These are phyloP conservation scores for Bipolaris sorokiniana DNA, from an alignment of 2,329 filamentous ascomycete genomes.

Conservation along the genomic window DNA sequence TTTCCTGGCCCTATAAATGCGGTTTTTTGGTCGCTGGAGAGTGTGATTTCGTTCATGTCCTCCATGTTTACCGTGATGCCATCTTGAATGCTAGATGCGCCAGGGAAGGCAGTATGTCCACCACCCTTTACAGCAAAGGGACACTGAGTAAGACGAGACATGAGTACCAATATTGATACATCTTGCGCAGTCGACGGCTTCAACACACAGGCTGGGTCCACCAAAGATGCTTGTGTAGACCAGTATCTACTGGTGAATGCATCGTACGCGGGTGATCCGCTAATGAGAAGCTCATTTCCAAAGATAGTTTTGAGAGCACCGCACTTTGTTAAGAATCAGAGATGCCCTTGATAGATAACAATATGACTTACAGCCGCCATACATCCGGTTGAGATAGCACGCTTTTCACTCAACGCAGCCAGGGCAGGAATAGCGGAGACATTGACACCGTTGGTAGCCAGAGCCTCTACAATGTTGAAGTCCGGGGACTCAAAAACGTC, in stretches of 20 bases:
- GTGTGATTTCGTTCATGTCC: constrained; percentile 34
- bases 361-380: constrained; percentile 27
- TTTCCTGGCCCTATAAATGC: constrained; percentile 42
- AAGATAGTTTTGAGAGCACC: constrained; percentile 31
- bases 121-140: constrained; percentile 55
- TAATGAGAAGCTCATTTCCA: constrained; percentile 23
- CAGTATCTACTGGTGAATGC: constrained; percentile 32
- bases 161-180: constrained; percentile 26
- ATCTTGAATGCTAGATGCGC: constrained; percentile 50
- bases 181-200: constrained; percentile 25
- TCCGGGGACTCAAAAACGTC: constrained; percentile 22
- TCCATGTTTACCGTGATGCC: constrained; percentile 54
- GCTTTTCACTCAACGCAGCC: background rate
- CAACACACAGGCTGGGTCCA: constrained; percentile 38
- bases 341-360: background rate
- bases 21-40: constrained; percentile 30
- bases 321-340: constrained; percentile 22
- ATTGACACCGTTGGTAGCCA: constrained; percentile 28
- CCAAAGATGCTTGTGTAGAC: constrained; percentile 33
- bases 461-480: constrained; percentile 28
- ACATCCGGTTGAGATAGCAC: constrained; percentile 14
- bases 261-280: constrained; percentile 23
- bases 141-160: constrained; percentile 35
- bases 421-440: constrained; percentile 25
- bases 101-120: constrained; percentile 51